Conservation (phyloP, 116 monocot genomes). For the Thalassia testudinum region DNA sequence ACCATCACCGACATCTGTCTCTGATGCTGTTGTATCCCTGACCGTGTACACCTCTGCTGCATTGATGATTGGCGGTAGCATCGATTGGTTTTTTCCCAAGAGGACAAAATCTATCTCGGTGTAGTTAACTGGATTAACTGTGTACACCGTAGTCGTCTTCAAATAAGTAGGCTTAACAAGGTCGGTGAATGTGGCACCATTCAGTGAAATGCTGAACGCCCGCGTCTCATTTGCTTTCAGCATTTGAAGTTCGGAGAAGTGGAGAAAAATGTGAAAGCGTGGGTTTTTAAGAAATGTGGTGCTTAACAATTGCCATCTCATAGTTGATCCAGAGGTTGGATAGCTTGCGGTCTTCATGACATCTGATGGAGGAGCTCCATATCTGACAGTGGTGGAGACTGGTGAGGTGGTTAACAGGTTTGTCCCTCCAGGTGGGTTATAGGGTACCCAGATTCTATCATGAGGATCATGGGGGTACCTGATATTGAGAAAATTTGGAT, state of each 20-base stretch:
- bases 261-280: slow-evolving; percentile 1
- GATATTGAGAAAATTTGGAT: too few relatives aligned
- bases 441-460: slow-evolving; percentile 13
- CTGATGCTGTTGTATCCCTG: neutral
- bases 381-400: neutral
- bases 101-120: neutral
- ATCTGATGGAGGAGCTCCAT: slow-evolving; percentile 9
- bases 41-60: neutral
- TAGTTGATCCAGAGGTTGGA: neutral
- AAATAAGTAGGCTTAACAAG: neutral
- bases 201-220: slow-evolving; percentile 7
- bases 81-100: neutral
- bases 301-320: neutral
- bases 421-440: neutral
- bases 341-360: slow-evolving; percentile 19
- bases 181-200: neutral
- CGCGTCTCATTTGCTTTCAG: neutral
- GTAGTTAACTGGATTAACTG: neutral
- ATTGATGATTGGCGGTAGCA: slow-evolving; percentile 7
- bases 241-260: slow-evolving; percentile 8
- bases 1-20: neutral
- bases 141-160: neutral
- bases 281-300: neutral
- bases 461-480: slow-evolving; percentile 19
- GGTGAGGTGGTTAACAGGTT: neutral